Base-by-base conservation (phyloP, 78 protist genomes). In the Tieghemostelium lacteum region DNA sequence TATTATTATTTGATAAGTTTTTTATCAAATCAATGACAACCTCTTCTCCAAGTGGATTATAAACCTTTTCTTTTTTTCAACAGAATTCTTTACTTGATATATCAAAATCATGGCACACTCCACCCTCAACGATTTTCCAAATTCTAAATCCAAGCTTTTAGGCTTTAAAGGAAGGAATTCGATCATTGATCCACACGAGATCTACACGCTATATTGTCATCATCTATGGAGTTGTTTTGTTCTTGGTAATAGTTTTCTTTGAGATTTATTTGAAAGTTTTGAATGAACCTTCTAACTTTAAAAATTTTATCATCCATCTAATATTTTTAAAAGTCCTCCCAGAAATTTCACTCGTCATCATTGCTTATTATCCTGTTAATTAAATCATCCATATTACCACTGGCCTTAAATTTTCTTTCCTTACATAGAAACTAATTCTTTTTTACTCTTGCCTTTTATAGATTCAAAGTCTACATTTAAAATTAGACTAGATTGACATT, bases 231-330 rank as follows among this genome's bases (percentile, higher is more conserved):
- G 8, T n/a, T n/a, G 29, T 57, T 16, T 57, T 57, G 34, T n/a
- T 7, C 24, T 16, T 5, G 8, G 29, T 57, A 19, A 7, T 16
- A 57, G 8, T n/a, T 4, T 16, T n/a, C 10, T 57, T 57, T 57
- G 14, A 57, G 4, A 57, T 57, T 57, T 16, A 19, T 7, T 4
- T 19, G 10, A n/a, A 57, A 16, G 5, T 57, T 16, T 19, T 57
- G 29, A 7, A 57, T 57, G 24, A 57, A 57, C 17, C 14, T 7
- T n/a, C 63, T 57, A 5, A 57, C 63, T 57, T 57, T 57, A n/a
- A 19, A 57, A 57, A 57, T 19, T 57, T 57, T 57, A 57, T 57
- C 63, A 57, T n/a, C 24, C n/a, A n/a, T n/a, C n/a, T n/a, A n/a
- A n/a, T n/a, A n/a, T n/a, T n/a, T n/a, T n/a, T n/a, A n/a, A n/a